A percentile compares a stretch with the other conserved stretches of the same genome.
These are phyloP conservation scores for Mentha longifolia DNA, from an alignment of 257 asterid species.

Conservation along the genomic window DNA sequence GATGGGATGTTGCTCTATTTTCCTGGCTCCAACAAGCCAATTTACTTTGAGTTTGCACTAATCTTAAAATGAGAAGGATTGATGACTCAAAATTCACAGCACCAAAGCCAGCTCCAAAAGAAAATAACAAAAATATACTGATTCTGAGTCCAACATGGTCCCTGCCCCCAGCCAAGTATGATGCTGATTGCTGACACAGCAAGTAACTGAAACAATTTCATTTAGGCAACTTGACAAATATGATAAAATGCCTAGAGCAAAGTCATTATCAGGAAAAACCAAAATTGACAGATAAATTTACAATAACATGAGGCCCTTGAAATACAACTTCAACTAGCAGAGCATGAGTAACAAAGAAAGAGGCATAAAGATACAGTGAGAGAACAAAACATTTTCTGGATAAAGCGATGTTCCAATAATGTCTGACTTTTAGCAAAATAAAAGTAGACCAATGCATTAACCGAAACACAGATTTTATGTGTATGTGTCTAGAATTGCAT, in stretches of 20 bases:
- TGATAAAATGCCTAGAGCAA: background rate
- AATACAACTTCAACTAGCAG: constrained; percentile 17
- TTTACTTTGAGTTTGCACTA: constrained; percentile 1
- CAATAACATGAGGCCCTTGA: constrained; percentile 14
- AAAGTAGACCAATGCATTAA: background rate
- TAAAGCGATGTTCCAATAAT: constrained; percentile 13
- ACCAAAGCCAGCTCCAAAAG: background rate
- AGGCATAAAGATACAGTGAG: constrained; percentile 1
- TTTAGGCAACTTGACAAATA: constrained; percentile 4
- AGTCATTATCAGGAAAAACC: constrained; percentile 1
- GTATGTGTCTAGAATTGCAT: background rate
- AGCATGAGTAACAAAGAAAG: background rate
- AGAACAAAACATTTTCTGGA: background rate
- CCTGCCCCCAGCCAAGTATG: constrained; percentile 4
- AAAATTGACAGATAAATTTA: background rate
- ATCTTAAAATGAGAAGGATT: background rate
- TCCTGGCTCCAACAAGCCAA: constrained; percentile 11
- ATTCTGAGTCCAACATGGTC: background rate
- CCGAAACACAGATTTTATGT: background rate
- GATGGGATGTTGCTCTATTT: background rate
- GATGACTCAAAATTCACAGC: background rate
- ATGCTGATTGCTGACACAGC: background rate
- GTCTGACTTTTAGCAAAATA: constrained; percentile 14
- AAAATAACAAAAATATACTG: background rate
- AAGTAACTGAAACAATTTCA: constrained; percentile 13